These are phyloP conservation scores for Aspergillus taichungensis DNA, from an alignment of 495 filamentous ascomycete genomes.

Conservation along the genomic window DNA sequence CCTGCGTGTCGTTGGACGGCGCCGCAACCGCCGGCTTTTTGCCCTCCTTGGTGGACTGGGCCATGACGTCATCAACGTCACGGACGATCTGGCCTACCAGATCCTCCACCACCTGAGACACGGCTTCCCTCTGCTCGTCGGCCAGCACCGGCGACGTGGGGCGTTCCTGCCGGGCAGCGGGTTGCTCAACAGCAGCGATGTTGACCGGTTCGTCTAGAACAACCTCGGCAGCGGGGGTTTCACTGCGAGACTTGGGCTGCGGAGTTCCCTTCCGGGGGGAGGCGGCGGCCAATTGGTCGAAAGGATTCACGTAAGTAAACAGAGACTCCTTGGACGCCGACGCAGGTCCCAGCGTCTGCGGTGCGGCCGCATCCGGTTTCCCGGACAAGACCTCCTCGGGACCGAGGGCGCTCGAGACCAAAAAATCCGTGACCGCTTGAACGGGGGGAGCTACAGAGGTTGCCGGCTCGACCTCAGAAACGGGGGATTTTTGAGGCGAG, in stretches of 20 bases:
- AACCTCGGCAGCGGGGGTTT: slow-evolving; percentile 26
- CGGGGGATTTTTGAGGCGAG: slow-evolving; percentile 12
- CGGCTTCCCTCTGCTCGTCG: slow-evolving; percentile 49
- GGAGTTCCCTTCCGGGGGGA: slow-evolving; percentile 51
- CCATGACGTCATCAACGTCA: slow-evolving; percentile 58
- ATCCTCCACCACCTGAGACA: slow-evolving; percentile 61
- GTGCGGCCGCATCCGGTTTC: slow-evolving; percentile 24
- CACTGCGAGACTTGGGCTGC: slow-evolving; percentile 30
- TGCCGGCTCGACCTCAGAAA: slow-evolving; percentile 2
- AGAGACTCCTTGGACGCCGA: slow-evolving; percentile 36
- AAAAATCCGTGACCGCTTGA: slow-evolving; percentile 12
- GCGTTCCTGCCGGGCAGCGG: slow-evolving; percentile 8
- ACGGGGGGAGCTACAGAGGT: slow-evolving; percentile 14
- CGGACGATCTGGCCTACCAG: slow-evolving; percentile 59
- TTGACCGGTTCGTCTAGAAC: slow-evolving; percentile 18
- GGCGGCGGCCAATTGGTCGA: slow-evolving; percentile 64
- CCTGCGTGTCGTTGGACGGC: slow-evolving; percentile 25
- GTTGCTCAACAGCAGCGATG: slow-evolving; percentile 14
- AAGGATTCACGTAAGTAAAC: slow-evolving; percentile 75
- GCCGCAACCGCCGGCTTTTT: slow-evolving; percentile 14
- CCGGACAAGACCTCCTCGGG: slow-evolving; percentile 12
- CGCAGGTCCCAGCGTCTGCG: slow-evolving; percentile 10
- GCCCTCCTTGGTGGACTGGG: slow-evolving; percentile 36
- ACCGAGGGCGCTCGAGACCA: slow-evolving; percentile 5
- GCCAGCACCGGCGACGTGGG: slow-evolving; percentile 27